Percentiles rank a stretch among this genome's conserved stretches.
Evolutionary conservation across 2,329 filamentous ascomycete genomes (phyloP).

Genomic region (Hymenoscyphus occultus): DNA sequence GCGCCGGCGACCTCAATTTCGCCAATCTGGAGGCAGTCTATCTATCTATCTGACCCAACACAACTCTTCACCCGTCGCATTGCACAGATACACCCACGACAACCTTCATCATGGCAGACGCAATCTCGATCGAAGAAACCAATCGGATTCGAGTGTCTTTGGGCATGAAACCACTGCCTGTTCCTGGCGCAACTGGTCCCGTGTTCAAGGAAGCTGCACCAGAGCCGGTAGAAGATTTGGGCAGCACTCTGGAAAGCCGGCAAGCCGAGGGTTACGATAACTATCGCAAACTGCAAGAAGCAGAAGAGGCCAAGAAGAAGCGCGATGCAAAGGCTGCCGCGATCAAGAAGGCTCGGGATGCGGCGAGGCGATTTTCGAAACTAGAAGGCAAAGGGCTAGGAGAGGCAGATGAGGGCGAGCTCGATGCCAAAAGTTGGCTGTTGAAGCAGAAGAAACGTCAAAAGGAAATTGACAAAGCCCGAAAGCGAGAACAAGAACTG

Average conservation of each 20-base stretch:
- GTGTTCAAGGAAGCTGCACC: slow-evolving; percentile 49
- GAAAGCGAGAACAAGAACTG: slow-evolving; percentile 70
- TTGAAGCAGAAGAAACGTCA: slow-evolving; percentile 88
- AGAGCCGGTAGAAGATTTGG: slow-evolving; percentile 58
- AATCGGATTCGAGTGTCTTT: slow-evolving; percentile 88
- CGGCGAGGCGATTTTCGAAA: slow-evolving; percentile 70
- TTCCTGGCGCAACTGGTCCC: slow-evolving; percentile 65
- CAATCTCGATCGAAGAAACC: slow-evolving; percentile 83
- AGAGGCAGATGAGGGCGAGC: slow-evolving; percentile 62
- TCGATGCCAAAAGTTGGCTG: slow-evolving; percentile 84
- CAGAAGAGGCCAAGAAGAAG: slow-evolving; percentile 72
- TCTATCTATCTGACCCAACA: neutral
- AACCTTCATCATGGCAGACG: slow-evolving; percentile 44
- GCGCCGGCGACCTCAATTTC: neutral
- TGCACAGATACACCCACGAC: neutral
- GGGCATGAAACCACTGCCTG: slow-evolving; percentile 85
- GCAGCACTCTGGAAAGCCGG: slow-evolving; percentile 80
- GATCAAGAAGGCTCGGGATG: slow-evolving; percentile 83
- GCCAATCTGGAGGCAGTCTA: neutral
- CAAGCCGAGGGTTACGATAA: slow-evolving; percentile 72
- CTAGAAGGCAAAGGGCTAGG: slow-evolving; percentile 82
- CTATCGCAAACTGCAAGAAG: slow-evolving; percentile 62
- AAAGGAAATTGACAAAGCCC: slow-evolving; percentile 80
- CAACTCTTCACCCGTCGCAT: neutral
- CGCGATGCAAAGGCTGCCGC: slow-evolving; percentile 79